These are phyloP conservation scores for Neopestalotiopsis rosae DNA, from an alignment of 2,329 filamentous ascomycete species.

Conservation along the genomic window DNA sequence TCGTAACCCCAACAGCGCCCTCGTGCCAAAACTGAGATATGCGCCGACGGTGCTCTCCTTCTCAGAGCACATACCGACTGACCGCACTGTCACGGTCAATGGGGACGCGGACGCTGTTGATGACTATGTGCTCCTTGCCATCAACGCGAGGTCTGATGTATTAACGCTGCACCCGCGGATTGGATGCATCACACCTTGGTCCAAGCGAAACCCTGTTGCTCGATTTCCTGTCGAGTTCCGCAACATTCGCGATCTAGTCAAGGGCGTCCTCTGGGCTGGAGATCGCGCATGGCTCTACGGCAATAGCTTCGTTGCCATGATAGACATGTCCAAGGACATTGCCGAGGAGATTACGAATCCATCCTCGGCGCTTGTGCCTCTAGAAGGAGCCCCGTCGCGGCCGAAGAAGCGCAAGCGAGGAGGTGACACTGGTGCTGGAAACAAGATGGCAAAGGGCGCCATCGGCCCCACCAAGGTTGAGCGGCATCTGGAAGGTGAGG, in stretches of 20 bases:
- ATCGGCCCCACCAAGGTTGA: constrained; percentile 34
- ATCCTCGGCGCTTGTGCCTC: constrained; percentile 30
- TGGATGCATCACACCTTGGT: constrained; percentile 84
- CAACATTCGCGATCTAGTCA: constrained; percentile 77
- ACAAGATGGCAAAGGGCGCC: constrained; percentile 53
- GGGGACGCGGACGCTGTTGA: constrained; percentile 35
- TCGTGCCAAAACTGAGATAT: constrained; percentile 72
- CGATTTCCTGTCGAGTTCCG: constrained; percentile 77
- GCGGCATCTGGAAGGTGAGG: constrained; percentile 26
- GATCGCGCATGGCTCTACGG: constrained; percentile 87
- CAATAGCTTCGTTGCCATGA: constrained; percentile 86
- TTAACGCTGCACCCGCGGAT: constrained; percentile 80
- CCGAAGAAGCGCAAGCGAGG: constrained; percentile 62
- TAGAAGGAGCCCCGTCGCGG: constrained; percentile 34
- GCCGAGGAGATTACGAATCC: constrained; percentile 38
- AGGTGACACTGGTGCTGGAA: constrained; percentile 56
- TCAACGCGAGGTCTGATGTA: constrained; percentile 66
- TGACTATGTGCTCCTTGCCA: constrained; percentile 58
- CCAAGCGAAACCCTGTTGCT: constrained; percentile 78
- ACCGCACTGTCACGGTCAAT: constrained; percentile 31
- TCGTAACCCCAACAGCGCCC: constrained; percentile 71
- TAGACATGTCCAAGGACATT: constrained; percentile 80
- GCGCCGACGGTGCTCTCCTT: constrained; percentile 74
- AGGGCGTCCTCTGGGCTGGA: constrained; percentile 85
- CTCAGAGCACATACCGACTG: constrained; percentile 52